Evolutionary conservation across 2,329 filamentous ascomycete species (phyloP).

Genomic region (Arthrobotrys sinensis): DNA sequence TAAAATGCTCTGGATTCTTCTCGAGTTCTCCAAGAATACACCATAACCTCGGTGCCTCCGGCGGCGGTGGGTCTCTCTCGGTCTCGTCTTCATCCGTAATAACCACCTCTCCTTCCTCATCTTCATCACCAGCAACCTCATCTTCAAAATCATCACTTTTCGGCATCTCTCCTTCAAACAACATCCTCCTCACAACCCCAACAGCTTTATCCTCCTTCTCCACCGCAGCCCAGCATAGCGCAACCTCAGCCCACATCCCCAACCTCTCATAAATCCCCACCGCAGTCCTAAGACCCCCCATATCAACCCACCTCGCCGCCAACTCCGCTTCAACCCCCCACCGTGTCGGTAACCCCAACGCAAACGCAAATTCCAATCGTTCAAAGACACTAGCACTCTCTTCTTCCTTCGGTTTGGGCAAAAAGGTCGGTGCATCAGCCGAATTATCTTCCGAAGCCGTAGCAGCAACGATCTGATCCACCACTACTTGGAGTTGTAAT

Average conservation of each 20-base stretch:
- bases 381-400: slow-evolving; percentile 85
- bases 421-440: slow-evolving; percentile 69
- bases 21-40: slow-evolving; percentile 95
- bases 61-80: slow-evolving; percentile 78
- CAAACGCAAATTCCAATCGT: slow-evolving; percentile 85
- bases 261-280: slow-evolving; percentile 96
- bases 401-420: slow-evolving; percentile 74
- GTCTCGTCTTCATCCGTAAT: slow-evolving; percentile 72
- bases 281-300: slow-evolving; percentile 89
- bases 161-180: slow-evolving; percentile 75
- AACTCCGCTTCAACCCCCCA: slow-evolving; percentile 97
- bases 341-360: slow-evolving; percentile 84
- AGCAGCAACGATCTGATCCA: slow-evolving; percentile 94
- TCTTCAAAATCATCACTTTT: slow-evolving; percentile 69
- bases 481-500: slow-evolving; percentile 92
- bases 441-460: slow-evolving; percentile 72
- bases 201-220: slow-evolving; percentile 87
- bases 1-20: slow-evolving; percentile 80
- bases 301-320: slow-evolving; percentile 89
- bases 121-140: slow-evolving; percentile 69
- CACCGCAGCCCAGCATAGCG: slow-evolving; percentile 85
- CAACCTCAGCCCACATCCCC: slow-evolving; percentile 94
- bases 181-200: slow-evolving; percentile 80
- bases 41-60: slow-evolving; percentile 88
- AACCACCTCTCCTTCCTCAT: slow-evolving; percentile 73